Base-by-base conservation (phyloP, 805 yeast genomes). In the Candida chauliodis region DNA sequence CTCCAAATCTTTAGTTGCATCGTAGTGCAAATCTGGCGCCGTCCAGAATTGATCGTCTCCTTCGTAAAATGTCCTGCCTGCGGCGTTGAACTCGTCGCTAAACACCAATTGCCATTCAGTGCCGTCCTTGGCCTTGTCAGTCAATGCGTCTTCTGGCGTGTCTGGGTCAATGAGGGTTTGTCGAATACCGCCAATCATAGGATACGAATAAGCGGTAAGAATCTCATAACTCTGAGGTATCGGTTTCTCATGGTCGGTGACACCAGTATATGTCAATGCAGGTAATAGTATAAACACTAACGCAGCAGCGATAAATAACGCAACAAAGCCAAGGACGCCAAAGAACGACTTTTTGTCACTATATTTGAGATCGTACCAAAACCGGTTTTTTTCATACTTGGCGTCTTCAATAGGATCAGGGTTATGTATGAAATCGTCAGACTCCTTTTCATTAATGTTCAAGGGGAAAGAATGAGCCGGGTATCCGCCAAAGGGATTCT, bases 321-420 rank as follows among this genome's bases (percentile, higher is more conserved):
- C 41, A 4, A 83, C 21, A 27, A 89, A 49, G 16, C 89, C 88
- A 16, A 75, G 30, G 28, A 81, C 54, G 2, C 88, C 90, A 43
- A 76, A 72, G 7, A 70, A 52, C 0, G 89, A 78, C 48, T 80
- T 69, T 51, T 58, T 73, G 56, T 82, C 89, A 76, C 83, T 70
- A 51, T 73, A 54, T 59, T 78, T 83, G 45, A 84, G 57, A 61
- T 84, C 93, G 38, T 78, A 55, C 44, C 66, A 50, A 50, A 84
- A 76, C 48, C 88, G 66, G 55, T 81, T 76, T 46, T 78, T 82
- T 49, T 88, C 95, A 52, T 82, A 79, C 42, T 80, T 76, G 20
- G 95, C 96, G 58, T 93, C 99, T 34, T 80, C 84, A 24, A 89
- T 83, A 8, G 96, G 96, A 59, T 90, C 96, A 2, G 98, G 98